Conservation (phyloP, 1,284 basidiomycete species). For the Cronartium ribicola region DNA sequence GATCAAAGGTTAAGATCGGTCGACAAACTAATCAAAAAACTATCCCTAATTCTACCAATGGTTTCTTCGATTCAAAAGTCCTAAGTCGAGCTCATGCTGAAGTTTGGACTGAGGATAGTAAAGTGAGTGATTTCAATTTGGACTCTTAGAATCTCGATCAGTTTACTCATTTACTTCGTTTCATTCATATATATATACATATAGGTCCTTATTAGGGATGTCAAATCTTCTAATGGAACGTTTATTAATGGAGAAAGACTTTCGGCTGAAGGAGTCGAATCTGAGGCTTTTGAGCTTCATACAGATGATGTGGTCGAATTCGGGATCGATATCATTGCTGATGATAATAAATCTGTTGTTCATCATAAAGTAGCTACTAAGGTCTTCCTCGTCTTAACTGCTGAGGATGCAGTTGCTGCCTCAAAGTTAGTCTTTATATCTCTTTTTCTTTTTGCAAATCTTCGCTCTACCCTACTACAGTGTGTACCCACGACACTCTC, state of each 20-base stretch:
- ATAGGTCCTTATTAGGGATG: constrained; percentile 95
- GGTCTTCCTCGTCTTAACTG: constrained; percentile 78
- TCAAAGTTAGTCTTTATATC: constrained; percentile 43
- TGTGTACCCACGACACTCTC: not conserved
- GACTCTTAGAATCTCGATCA: not conserved
- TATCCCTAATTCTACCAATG: constrained; percentile 86
- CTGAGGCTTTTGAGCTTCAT: constrained; percentile 88
- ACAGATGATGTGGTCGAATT: constrained; percentile 94
- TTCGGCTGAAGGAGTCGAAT: constrained; percentile 83
- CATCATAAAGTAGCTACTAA: constrained; percentile 97
- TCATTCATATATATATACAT: constrained; percentile 24
- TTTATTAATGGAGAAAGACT: constrained; percentile 95
- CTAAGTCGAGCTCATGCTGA: constrained; percentile 93
- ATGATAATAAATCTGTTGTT: constrained; percentile 96
- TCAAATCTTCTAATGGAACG: constrained; percentile 96
- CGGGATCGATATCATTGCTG: constrained; percentile 96
- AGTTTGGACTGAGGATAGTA: constrained; percentile 87
- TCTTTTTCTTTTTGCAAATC: constrained; percentile 1
- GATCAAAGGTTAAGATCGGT: constrained; percentile 83
- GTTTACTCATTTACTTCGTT: constrained; percentile 24
- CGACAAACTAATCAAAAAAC: constrained; percentile 96
- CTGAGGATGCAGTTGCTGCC: constrained; percentile 64
- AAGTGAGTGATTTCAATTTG: constrained; percentile 58
- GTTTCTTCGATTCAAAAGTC: constrained; percentile 96
- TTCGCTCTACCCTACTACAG: not conserved